Evolutionary conservation across 768 basidiomycete genomes (phyloP), one percentile per base, ranked within the genome.

Genomic region (Neoboletus brunneissimus): DNA sequence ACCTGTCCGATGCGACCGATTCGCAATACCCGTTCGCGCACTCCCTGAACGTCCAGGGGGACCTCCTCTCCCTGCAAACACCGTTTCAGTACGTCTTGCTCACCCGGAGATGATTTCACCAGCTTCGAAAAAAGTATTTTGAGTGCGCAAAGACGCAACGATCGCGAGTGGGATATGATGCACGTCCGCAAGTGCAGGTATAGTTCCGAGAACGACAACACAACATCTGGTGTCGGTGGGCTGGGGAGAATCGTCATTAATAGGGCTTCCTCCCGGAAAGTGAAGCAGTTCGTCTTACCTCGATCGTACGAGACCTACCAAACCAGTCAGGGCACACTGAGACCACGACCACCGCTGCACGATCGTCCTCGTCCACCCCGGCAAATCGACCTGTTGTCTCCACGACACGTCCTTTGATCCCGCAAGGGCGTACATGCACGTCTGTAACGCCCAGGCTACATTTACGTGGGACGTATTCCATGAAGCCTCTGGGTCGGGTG

Each of bases 11-110:
- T 79, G 50, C 88, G 81, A 4, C 84, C 82, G 9, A 96, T 89
- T 25, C 86, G 77, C 64, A 96, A 72, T 4, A 91, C 85, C 43
- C 93, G 83, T 64, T 98, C 96, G 35, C 96, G 79, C 2, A 88
- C 88, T 43, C 92, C 90, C 57, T 87, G 83, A 3, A 88, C 75
- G 53, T 94, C 88, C 35, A 97, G 67, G 2, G 89, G 75, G 5
- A 89, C 84, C 56, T 91, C 83, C 67, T 99, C 97, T 3, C 87
- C 90, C 56, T 87, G 84, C 23, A 94, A 67, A 66, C 89, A 89
- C 27, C 81, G 79, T 61, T 82, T 82, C 20, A 89, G 59, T 0
- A 86, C 78, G 23, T 86, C 86, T 16, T 74, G 67, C 15, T 76
- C 74, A 42, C 77, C 79, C 0, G 75, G 67, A 1, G 77, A 69